Percentiles rank a stretch among this genome's conserved stretches.
phyloP scores from a whole-genome alignment of 106 monocot genomes.

The Apostasia ramifera region DNA sequence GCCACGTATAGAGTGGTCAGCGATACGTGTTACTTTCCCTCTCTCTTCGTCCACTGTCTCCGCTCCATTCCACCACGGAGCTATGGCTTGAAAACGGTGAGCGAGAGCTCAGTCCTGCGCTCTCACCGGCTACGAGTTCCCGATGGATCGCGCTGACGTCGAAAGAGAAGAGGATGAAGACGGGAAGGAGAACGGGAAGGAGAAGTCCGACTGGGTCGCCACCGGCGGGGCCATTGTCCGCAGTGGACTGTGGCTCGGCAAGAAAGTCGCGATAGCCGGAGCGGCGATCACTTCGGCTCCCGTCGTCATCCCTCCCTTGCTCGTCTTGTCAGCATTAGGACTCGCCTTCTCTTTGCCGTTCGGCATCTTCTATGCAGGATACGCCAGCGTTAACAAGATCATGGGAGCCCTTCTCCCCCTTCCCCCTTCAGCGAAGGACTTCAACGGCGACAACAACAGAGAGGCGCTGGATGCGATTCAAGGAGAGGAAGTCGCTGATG shows the following conservation, averaged over 20 bases:
- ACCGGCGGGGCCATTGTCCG: conserved; percentile 4
- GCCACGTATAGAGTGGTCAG: too few species aligned
- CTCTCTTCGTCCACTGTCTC: too few species aligned
- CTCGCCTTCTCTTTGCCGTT: conserved; percentile 39
- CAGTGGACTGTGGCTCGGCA: conserved; percentile 27
- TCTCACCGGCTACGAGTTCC: background rate
- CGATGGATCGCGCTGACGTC: background rate
- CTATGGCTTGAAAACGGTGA: too few species aligned
- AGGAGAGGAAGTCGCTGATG: background rate
- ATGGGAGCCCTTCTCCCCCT: conserved; percentile 38
- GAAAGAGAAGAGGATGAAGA: background rate
- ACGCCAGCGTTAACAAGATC: conserved; percentile 27
- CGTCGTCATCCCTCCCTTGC: conserved; percentile 34
- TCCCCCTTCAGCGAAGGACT: background rate
- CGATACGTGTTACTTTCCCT: too few species aligned
- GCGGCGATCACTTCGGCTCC: conserved; percentile 43
- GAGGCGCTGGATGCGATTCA: background rate
- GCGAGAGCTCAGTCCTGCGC: too few species aligned
- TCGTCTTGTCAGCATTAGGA: conserved; percentile 41
- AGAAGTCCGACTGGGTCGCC: background rate
- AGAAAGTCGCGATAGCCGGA: conserved; percentile 41
- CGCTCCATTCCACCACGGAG: too few species aligned
- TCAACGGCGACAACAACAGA: background rate
- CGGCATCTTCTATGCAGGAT: conserved; percentile 34
- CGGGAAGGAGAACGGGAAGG: background rate